These are phyloP conservation scores for Podila epicladia DNA, from an alignment of 192 early-diverging fungal species.

Conservation along the genomic window DNA sequence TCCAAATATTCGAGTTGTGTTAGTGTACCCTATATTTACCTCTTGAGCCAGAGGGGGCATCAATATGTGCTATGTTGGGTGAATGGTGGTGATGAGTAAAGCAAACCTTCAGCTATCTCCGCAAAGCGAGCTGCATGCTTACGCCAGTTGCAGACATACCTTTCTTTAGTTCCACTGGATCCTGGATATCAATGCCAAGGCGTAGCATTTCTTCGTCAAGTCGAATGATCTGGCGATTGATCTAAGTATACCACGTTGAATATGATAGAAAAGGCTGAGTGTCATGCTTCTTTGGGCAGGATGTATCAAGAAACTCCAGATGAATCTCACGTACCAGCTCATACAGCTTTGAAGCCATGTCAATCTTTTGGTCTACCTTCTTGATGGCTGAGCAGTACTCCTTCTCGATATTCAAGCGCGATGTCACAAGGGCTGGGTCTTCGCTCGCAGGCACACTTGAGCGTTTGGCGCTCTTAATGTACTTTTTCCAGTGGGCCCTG, in stretches of 20 bases:
- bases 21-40: background rate
- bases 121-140: too few species aligned
- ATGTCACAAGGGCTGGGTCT: slow-evolving; percentile 19
- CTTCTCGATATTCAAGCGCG: slow-evolving; percentile 47
- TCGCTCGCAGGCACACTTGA: slow-evolving; percentile 30
- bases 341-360: slow-evolving; percentile 55
- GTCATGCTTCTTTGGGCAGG: background rate
- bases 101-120: too few species aligned
- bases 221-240: slow-evolving; percentile 46
- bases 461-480: slow-evolving; percentile 50
- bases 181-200: slow-evolving; percentile 46
- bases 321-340: slow-evolving; percentile 47
- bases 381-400: slow-evolving; percentile 58
- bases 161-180: slow-evolving; percentile 41
- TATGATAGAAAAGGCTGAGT: background rate
- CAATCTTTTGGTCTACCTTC: slow-evolving; percentile 65
- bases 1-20: background rate
- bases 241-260: slow-evolving; percentile 1
- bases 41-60: background rate
- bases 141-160: slow-evolving; percentile 1
- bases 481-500: slow-evolving; percentile 48
- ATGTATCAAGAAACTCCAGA: too few species aligned
- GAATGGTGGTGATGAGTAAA: background rate
- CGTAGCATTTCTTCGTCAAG: slow-evolving; percentile 43
- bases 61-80: background rate